Base-by-base conservation (phyloP, 192 early-diverging fungal genomes). In the Globomyces pollinis-pini region DNA sequence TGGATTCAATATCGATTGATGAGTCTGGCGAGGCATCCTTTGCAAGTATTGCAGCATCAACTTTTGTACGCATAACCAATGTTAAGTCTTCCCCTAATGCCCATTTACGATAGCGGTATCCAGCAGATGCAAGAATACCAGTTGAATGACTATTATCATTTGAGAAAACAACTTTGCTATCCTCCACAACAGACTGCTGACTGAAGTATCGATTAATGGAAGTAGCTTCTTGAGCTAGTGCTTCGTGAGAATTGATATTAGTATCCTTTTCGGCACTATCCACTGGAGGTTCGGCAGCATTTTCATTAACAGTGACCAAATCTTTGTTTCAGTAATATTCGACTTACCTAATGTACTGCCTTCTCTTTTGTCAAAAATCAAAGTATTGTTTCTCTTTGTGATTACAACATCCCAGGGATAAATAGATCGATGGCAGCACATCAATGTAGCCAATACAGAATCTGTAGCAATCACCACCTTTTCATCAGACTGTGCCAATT, bases 391-490 rank as follows among this genome's bases (percentile, higher is more conserved):
- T 50, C 80, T 84, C 61, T 92, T 90, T 63, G 80, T 90, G 50
- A 95, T 82, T 34, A 99, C 84, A 44, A 99, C 83, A 60, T 99
- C 96, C 92, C 92, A 99, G 13, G 92, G 86, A 70, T 94, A 95
- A 38, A 91, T 86, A 16, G 91, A 86, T 51, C 91, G 85, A 15
- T 89, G 81, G 7, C 90, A 79, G 58, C 87, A 91, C 96, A 99
- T 99, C 42, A 99, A 77, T 23, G 91, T 78, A 20, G 92, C 84
- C 21, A 99, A 63, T 16, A 97, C 85, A 31, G 85, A 69, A 71
- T 95, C 96, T 3, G 94, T 96, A 39, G 92, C 89, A 69, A 90
- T 89, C 3, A 99, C 91, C 15, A 72, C 74, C 31, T 43, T 65
- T 63, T 61, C 70, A 54, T 60, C 58, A 4, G 66, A 45, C 21